Conservation (phyloP, 176 grass and related monocot genomes). For the Pharus latifolius region DNA sequence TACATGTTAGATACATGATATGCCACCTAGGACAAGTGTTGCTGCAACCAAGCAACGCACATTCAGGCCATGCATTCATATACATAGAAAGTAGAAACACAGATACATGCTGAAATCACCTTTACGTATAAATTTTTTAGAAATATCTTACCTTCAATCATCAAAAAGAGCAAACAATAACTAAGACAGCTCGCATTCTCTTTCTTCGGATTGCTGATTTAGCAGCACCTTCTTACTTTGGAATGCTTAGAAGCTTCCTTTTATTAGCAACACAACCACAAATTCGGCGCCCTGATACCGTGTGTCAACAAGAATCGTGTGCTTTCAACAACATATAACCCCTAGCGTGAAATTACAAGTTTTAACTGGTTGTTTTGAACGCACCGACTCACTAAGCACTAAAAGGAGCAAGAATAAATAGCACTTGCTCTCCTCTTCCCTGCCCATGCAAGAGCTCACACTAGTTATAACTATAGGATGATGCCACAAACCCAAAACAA, state of each 20-base stretch:
- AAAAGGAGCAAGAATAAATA: not conserved
- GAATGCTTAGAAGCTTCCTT: constrained; percentile 4
- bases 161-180: constrained; percentile 5
- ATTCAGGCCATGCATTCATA: not conserved
- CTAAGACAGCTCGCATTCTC: not conserved
- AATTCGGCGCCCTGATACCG: not conserved
- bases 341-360: not conserved
- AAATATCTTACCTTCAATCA: not conserved
- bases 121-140: not conserved
- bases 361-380: not conserved
- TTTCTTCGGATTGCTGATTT: not conserved
- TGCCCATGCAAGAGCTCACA: not conserved
- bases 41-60: too few species aligned
- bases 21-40: too few species aligned
- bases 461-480: not conserved
- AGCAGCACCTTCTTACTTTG: not conserved
- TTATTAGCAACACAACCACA: not conserved
- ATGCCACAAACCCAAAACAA: constrained; percentile 1
- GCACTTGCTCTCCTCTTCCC: not conserved
- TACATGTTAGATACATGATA: too few species aligned
- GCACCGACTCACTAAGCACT: not conserved
- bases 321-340: not conserved
- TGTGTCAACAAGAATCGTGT: not conserved
- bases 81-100: not conserved
- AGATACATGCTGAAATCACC: not conserved